Base-by-base conservation (phyloP, 2,329 filamentous ascomycete species). In the Fusarium chuoi region DNA sequence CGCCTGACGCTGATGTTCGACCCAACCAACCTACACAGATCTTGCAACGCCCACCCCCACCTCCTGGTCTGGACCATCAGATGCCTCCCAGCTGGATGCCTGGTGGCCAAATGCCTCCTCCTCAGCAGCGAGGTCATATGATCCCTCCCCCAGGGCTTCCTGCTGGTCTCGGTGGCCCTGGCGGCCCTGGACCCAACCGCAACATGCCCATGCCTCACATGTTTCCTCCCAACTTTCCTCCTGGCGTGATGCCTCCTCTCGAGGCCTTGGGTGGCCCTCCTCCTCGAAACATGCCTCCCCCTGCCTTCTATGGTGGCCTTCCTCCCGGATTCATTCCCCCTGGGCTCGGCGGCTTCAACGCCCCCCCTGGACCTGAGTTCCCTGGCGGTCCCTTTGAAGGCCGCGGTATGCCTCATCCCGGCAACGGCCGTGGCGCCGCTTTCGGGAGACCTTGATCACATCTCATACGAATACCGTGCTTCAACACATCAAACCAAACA, bases 221-320 rank as follows among this genome's bases (percentile, higher is more conserved):
- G 84, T 91, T 89, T 75, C 88, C 88, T 26, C 88, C 89, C n/a
- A 90, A 88, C 78, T 91, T 91, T 71, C 87, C 88, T 20, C 86
- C 85, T 11, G 83, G 82, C 30, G 82, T 81, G 26, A 84, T 87
- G 78, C 83, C 83, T 13, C 85, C 85, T 18, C 87, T 86, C 3
- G 87, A 88, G 36, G 83, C 81, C 20, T 84, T 90, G 81, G 83
- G 81, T 39, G 87, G 83, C 22, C 85, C 86, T 68, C 87, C 86
- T 22, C 87, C 85, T 15, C 86, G 89, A n/a, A 87, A 83, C 78
- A 86, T 89, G 83, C 83, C 83, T 69, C 85, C 90, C 10, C 90
- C 89, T 3, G 88, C 88, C 17, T 89, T 90, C 77, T 89, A 86
- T 71, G 84, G 82, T 28, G 87, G 85, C 11, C 85, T 83, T 11